Conservation (phyloP, 1,284 basidiomycete genomes). For the Fomitopsis palustris region DNA sequence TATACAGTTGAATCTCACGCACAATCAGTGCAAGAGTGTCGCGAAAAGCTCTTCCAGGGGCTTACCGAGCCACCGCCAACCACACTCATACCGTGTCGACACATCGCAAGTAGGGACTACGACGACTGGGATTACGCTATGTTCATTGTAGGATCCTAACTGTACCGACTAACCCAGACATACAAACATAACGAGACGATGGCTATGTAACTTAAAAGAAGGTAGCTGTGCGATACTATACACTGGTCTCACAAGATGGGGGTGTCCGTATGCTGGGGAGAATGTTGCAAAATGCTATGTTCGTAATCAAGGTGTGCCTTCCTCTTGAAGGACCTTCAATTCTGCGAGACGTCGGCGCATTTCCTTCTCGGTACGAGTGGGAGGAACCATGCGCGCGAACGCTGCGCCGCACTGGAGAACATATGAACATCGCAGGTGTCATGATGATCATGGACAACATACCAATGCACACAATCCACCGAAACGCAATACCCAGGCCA, state of each 20-base stretch:
- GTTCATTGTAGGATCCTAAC: conserved; percentile 34
- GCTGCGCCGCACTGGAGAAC: conserved; percentile 54
- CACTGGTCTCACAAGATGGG: background rate
- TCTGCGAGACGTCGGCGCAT: conserved; percentile 79
- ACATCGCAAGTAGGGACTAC: conserved; percentile 38
- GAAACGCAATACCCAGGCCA: conserved; percentile 92
- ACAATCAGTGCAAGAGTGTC: conserved; percentile 7
- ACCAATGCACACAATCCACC: conserved; percentile 82
- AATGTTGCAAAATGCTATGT: background rate
- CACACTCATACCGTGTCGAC: conserved; percentile 53
- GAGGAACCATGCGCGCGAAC: conserved; percentile 77
- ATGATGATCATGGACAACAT: conserved; percentile 23
- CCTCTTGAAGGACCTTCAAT: conserved; percentile 68
- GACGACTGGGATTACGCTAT: conserved; percentile 61
- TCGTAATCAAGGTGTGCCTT: conserved; percentile 40
- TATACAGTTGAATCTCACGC: background rate
- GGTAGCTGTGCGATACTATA: background rate
- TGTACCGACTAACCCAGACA: conserved; percentile 16
- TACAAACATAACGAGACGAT: conserved; percentile 5
- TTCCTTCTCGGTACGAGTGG: conserved; percentile 84
- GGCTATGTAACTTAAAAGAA: background rate
- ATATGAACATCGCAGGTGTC: background rate
- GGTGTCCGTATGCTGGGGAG: background rate
- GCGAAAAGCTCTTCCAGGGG: conserved; percentile 12
- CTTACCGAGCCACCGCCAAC: conserved; percentile 32